Evolutionary conservation across 208 protist species (phyloP), one percentile per base, ranked within the genome.

Genomic region (Wallacemonas sp.): DNA sequence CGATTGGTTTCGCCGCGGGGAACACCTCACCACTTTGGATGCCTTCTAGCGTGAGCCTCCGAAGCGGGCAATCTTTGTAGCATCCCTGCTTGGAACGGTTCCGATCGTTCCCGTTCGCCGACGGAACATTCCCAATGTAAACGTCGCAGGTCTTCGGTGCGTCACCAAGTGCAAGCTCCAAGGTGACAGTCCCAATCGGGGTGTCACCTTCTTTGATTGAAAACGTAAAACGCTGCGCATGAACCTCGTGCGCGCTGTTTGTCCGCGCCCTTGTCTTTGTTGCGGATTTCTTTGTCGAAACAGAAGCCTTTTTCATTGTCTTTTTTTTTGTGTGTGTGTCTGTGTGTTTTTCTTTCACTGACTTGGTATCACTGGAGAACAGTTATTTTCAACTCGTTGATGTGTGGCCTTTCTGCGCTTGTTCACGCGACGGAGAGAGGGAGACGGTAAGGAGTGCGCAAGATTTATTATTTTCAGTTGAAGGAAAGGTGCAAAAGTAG

Each of bases 101-200:
- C 32, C 84, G 89, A 33, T 90, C 90, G 4, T 55, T 81, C 12
- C 48, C 61, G 27, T 32, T 72, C 12, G 70, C 57, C 27, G 52
- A 48, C 9, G 77, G 52, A 54, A 71, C 83, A 29, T 78, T 87
- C 55, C 81, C 78, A 23, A 79, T 61, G 61, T 92, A 86, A 11
- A 90, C n/a, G 36, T 93, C 90, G 61, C 85, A 92, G 1, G 81
- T 61, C 55, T 89, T 95, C 2, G 90, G 90, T 24, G 70, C 61
- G 8, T 78, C 80, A 3, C 70, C 60, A 23, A 61, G 14, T 34
- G 33, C 32, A 3, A 64, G 44, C 38, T 54, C 39, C 58, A 64
- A 23, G 21, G 38, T 55, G 41, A 65, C 5, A n/a, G 24, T 38
- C 23, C 6, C 56, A 32, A 38, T 39, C 23, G 38, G 5, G 4